phyloP scores from a whole-genome alignment of 148 eudicot genomes.

The Agrostemma githago region DNA sequence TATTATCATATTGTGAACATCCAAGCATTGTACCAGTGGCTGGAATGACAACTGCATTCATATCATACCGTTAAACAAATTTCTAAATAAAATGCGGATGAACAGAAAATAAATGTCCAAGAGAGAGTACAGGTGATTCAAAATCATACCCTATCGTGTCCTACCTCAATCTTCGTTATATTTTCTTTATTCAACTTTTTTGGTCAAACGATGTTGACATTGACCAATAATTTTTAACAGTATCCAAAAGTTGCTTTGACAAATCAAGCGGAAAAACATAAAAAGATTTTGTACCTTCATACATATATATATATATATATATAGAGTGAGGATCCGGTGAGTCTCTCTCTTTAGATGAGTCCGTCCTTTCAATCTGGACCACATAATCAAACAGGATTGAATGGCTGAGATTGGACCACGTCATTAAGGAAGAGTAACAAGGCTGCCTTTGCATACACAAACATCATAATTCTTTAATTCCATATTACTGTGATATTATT shows the following conservation, averaged over 20 bases:
- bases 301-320: no score
- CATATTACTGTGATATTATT: no score
- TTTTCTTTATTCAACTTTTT: neutral
- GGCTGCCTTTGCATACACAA: no score
- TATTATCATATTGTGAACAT: slow-evolving; percentile 79
- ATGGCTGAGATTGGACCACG: no score
- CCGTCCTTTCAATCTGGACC: no score
- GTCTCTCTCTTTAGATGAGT: no score
- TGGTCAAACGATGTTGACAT: neutral
- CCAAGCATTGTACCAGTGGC: slow-evolving; percentile 87
- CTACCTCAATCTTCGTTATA: neutral
- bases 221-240: neutral
- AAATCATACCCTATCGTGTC: neutral
- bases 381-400: no score
- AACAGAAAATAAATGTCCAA: neutral
- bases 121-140: slow-evolving; percentile 1
- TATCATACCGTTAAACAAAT: neutral
- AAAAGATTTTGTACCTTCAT: neutral
- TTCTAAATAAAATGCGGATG: neutral
- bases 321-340: no score
- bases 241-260: neutral
- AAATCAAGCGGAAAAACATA: neutral
- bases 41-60: slow-evolving; percentile 79
- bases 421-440: no score
- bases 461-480: no score